Conservation (phyloP, 129 eudicot genomes). For the Cynara cardunculus region DNA sequence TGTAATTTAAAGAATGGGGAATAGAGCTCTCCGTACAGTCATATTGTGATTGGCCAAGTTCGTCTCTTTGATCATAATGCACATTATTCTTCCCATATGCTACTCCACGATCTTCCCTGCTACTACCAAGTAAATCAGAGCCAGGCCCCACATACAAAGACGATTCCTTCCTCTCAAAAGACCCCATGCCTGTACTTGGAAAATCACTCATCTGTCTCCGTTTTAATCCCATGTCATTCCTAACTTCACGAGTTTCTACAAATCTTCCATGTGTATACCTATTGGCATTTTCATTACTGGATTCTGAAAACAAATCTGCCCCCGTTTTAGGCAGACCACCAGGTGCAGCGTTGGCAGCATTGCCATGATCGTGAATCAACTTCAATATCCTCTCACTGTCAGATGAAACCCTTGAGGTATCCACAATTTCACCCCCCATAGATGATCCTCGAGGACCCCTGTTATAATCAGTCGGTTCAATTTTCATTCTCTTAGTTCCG, state of each 20-base stretch:
- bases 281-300: conserved; percentile 9
- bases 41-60: conserved; percentile 14
- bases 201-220: conserved; percentile 11
- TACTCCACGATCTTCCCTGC: too few relatives aligned
- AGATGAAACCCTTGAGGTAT: conserved; percentile 4
- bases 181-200: conserved; percentile 3
- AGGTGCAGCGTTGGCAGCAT: conserved; percentile 7
- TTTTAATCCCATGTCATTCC: conserved; percentile 16
- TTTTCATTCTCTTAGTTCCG: conserved; percentile 55
- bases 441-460: background rate
- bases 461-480: conserved; percentile 28
- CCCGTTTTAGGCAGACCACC: background rate
- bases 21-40: background rate
- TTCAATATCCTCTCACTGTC: conserved; percentile 67
- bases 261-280: conserved; percentile 11
- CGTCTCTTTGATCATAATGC: conserved; percentile 6
- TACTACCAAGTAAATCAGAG: too few relatives aligned
- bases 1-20: conserved; percentile 6
- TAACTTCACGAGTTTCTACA: conserved; percentile 8
- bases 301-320: background rate
- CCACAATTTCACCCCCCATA: conserved; percentile 15
- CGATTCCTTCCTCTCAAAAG: conserved; percentile 6
- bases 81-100: conserved; percentile 7
- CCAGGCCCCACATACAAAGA: background rate
- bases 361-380: conserved; percentile 84